Base-by-base conservation (phyloP, 1,139 yeast genomes). In the Nadsonia starkeyi-henricii region DNA sequence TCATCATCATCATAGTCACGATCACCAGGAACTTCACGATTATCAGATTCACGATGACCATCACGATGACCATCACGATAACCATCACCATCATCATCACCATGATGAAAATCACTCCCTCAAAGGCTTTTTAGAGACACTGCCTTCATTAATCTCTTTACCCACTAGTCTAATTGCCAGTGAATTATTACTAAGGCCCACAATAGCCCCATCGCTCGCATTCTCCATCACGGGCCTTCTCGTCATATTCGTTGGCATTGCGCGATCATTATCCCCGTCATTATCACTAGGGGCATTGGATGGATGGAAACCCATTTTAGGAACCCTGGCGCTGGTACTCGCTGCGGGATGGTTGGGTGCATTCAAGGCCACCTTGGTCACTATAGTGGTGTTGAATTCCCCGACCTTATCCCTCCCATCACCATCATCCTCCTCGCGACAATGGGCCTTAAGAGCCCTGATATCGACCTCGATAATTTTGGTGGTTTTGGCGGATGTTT, bases 81-180 rank as follows among this genome's bases (percentile, higher is more conserved):
- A n/a, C n/a, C 48, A 50, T 41, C 2, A 30, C 26, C 47, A 48
- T 45, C 33, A 21, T 19, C 48, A 44, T 33, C 20, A 42, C 42
- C 51, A 50, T 23, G n/a, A 37, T 23, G 8, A 23, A 5, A 41
- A 20, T 43, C 21, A 46, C 43, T 23, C 39, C 49, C 21, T 8
- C 45, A 15, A 44, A 45, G 20, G 39, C n/a, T 45, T 60, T 12
- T 55, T 63, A 26, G 63, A 63, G 30, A 54, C 60, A 15, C 54
- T 64, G n/a, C 69, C 69, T 1, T 61, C 68, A 1, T 56, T 62
- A 28, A 54, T 62, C 8, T 62, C 69, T 4, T 56, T 67, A n/a
- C 67, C 70, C 1, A 67, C 69, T 0, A 61, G 64, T 2, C 48
- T 65, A 30, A 51, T 62, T 43, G 64, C 64, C 1, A 54, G 54